phyloP scores from a whole-genome alignment of 371 early-diverging fungal genomes.

The Mortierella sp. region DNA sequence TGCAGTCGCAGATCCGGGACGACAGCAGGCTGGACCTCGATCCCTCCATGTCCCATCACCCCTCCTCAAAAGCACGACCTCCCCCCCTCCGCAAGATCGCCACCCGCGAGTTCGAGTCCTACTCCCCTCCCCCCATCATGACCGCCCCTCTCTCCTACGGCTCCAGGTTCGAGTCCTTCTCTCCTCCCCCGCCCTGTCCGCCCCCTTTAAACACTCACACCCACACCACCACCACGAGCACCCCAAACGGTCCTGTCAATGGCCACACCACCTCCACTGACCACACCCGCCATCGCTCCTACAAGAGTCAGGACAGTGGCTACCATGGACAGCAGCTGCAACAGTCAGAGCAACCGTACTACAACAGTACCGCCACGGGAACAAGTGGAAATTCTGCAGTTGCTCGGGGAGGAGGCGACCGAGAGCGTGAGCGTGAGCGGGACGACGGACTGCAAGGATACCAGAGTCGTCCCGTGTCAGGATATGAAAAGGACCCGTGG shows the following conservation, averaged over 20 bases:
- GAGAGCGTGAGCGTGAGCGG: constrained; percentile 8
- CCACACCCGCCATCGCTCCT: constrained; percentile 3
- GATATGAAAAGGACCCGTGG: constrained; percentile 23
- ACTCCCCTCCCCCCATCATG: constrained; percentile 43
- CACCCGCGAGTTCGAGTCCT: constrained; percentile 40
- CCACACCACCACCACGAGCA: neutral
- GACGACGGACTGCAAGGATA: constrained; percentile 7
- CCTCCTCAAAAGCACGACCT: constrained; percentile 22
- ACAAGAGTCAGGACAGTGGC: neutral
- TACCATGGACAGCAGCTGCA: constrained; percentile 21
- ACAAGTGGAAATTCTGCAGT: constrained; percentile 11
- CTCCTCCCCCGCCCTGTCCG: constrained; percentile 13
- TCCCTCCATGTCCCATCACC: constrained; percentile 10
- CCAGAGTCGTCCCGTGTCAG: constrained; percentile 27
- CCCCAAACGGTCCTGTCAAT: neutral
- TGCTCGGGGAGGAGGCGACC: constrained; percentile 21
- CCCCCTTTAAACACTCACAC: constrained; percentile 2
- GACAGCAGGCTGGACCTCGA: constrained; percentile 42
- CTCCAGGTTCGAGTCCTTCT: constrained; percentile 22
- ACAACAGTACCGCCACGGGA: constrained; percentile 14
- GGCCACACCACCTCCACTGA: constrained; percentile 4
- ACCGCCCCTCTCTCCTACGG: constrained; percentile 36
- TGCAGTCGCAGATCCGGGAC: constrained; percentile 3
- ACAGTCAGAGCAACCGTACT: constrained; percentile 7
- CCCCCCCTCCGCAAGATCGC: constrained; percentile 44